These are phyloP conservation scores for Conticribra guillardii DNA, from an alignment of 108 stramenopile genomes.

Conservation along the genomic window DNA sequence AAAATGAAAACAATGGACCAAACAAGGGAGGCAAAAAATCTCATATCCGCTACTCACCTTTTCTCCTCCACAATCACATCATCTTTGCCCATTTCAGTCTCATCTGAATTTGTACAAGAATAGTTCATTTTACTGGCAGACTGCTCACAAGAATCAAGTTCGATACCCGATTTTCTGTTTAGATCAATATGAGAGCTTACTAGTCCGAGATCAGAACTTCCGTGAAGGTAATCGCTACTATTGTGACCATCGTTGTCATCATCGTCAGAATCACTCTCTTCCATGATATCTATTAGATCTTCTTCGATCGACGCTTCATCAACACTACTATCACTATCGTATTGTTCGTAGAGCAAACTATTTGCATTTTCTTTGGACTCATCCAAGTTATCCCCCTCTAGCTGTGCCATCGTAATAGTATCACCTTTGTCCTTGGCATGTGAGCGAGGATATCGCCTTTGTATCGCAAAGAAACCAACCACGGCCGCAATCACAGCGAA, in stretches of 20 bases:
- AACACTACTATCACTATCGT: conserved; percentile 21
- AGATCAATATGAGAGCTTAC: background rate
- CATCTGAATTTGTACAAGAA: too few relatives aligned
- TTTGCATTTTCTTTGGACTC: background rate
- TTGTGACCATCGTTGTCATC: background rate
- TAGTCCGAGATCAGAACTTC: background rate
- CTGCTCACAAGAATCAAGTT: conserved; percentile 10
- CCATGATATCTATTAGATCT: conserved; percentile 9
- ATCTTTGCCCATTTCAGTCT: too few relatives aligned
- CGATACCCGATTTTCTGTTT: background rate
- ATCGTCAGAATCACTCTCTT: conserved; percentile 18
- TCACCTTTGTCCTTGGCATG: too few relatives aligned
- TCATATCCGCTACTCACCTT: too few relatives aligned
- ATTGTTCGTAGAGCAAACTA: conserved; percentile 6
- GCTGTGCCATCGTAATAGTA: too few relatives aligned
- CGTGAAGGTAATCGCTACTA: background rate
- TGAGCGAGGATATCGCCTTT: conserved; percentile 15
- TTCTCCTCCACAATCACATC: too few relatives aligned
- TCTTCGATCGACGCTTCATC: conserved; percentile 20
- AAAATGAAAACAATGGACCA: too few relatives aligned
- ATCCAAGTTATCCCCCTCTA: background rate
- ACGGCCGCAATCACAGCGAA: conserved; percentile 10
- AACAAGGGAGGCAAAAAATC: too few relatives aligned
- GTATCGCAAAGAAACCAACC: conserved; percentile 14
- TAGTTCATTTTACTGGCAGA: conserved; percentile 1